Evolutionary conservation across 805 yeast genomes (phyloP).

Genomic region (Wickerhamomyces chaumierensis): DNA sequence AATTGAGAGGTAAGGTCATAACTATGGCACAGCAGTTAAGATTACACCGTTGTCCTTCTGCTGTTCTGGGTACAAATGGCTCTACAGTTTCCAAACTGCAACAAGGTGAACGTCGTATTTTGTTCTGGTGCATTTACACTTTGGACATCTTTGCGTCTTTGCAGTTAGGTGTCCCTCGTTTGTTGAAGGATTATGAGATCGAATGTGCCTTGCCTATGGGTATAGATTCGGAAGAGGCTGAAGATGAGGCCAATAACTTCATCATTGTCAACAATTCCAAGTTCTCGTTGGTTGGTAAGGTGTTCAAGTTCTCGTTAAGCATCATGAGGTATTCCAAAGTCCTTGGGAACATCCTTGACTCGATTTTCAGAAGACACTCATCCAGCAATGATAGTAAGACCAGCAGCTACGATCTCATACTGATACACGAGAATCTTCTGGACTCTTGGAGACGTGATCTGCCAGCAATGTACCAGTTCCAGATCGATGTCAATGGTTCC

Average conservation of each 20-base stretch:
- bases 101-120: slow-evolving; percentile 71
- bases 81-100: slow-evolving; percentile 53
- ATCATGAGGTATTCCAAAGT: slow-evolving; percentile 63
- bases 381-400: slow-evolving; percentile 2
- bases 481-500: slow-evolving; percentile 48
- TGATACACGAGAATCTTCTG: slow-evolving; percentile 50
- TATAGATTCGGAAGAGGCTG: slow-evolving; percentile 28
- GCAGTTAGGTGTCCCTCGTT: slow-evolving; percentile 72
- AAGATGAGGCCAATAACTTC: slow-evolving; percentile 31
- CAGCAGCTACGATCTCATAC: slow-evolving; percentile 19
- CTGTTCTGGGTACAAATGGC: slow-evolving; percentile 59
- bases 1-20: slow-evolving; percentile 61
- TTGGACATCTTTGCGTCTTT: slow-evolving; percentile 68
- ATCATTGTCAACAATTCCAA: slow-evolving; percentile 48
- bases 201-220: slow-evolving; percentile 77
- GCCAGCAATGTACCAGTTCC: slow-evolving; percentile 50
- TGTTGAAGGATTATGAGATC: slow-evolving; percentile 69
- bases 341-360: slow-evolving; percentile 61
- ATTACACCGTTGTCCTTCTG: slow-evolving; percentile 78
- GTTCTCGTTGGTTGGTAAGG: slow-evolving; percentile 60
- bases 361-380: slow-evolving; percentile 47
- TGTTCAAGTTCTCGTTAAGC: slow-evolving; percentile 48
- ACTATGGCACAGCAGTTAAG: slow-evolving; percentile 82
- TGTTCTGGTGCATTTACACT: slow-evolving; percentile 77
- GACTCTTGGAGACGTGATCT: slow-evolving; percentile 73